Base-by-base conservation (phyloP, 176 grass and related monocot genomes). In the Phyllostachys edulis region DNA sequence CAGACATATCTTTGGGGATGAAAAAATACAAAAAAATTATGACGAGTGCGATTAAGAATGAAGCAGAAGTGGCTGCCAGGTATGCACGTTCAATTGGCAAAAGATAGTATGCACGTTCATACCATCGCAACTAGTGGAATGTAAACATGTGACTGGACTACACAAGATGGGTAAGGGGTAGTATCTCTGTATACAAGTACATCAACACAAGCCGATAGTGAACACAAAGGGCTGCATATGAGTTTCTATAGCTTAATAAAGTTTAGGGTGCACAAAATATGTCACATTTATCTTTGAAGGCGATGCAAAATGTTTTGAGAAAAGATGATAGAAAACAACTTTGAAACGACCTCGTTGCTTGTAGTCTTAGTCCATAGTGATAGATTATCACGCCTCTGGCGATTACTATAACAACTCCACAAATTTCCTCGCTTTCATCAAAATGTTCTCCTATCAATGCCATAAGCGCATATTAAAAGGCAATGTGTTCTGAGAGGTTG, bases 321-420 rank as follows among this genome's bases (percentile, higher is more conserved):
- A 56, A 56, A 56, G 54, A 56, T 56, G 17, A 9, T 9, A 8
- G 18, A 2, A 79, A 80, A 73, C 12, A 78, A 98, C 96, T 93
- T 98, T n/a, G n/a, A 93, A 83, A 95, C 92, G 85, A 93, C 96
- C 89, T 98, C 93, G 68, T 98, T 98, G 79, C 80, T 98, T 10
- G 96, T 93, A 76, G 91, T 71, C 80, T 90, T 95, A 50, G 91
- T 98, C 96, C 96, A 98, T 34, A 98, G 67, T 82, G 96, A 88
- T 66, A 98, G 91, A 63, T 94, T 98, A 71, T 98, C 96, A 69
- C 88, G 91, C 80, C 91, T 98, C 14, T 76, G 70, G 77, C 96
- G 93, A 73, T 94, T 91, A 72, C 96, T 94, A 73, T 91, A 71
- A 95, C 96, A 79, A 95, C 90, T 41, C 96, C 96, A 90, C 93